These are phyloP conservation scores for Neurospora sp. DNA, from an alignment of 495 filamentous ascomycete species.

Conservation along the genomic window DNA sequence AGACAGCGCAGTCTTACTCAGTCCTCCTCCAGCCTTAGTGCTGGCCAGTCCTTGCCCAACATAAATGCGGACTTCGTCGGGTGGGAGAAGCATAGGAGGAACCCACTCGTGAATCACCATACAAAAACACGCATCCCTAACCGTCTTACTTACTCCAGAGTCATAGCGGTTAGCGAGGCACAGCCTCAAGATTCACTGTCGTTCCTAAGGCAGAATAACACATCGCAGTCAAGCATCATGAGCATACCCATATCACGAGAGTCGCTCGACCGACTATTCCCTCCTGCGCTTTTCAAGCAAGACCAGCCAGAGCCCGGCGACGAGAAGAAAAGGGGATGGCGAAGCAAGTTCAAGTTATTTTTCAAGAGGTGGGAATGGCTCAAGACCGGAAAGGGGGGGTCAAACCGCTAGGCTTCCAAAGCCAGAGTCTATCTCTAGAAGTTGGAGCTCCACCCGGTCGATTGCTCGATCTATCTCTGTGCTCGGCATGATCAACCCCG, in stretches of 20 bases:
- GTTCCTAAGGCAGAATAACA: background rate
- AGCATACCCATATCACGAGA: background rate
- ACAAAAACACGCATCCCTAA: background rate
- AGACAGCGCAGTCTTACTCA: background rate
- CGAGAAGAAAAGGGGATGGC: background rate
- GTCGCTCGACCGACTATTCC: background rate
- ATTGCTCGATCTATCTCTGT: background rate
- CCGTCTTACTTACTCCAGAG: background rate
- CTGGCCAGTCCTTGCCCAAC: background rate
- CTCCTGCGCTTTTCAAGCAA: background rate
- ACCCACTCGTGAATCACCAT: background rate
- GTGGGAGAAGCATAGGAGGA: background rate
- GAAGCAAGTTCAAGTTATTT: background rate
- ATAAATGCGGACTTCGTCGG: background rate
- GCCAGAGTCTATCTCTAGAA: background rate
- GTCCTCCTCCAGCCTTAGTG: background rate
- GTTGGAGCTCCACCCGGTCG: background rate
- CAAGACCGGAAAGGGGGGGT: background rate
- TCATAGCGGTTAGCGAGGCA: background rate
- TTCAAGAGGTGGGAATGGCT: background rate
- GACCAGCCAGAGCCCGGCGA: background rate
- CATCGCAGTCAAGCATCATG: background rate
- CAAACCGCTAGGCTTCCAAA: background rate
- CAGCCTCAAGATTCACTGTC: background rate
- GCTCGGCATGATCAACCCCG: slow-evolving; percentile 38